Conservation (phyloP, 2,329 filamentous ascomycete genomes). For the Penicillium sp. region DNA sequence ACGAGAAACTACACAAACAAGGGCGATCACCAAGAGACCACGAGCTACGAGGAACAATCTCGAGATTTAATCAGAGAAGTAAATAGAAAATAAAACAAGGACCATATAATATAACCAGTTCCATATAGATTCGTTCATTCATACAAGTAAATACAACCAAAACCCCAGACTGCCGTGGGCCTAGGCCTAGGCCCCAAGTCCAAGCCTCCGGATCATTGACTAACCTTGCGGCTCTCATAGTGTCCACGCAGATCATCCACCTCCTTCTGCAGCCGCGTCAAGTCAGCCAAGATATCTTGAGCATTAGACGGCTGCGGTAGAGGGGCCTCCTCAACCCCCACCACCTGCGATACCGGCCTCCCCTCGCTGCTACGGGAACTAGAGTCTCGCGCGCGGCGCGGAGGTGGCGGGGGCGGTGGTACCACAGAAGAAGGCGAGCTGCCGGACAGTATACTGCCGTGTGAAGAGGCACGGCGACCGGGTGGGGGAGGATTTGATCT, state of each 20-base stretch:
- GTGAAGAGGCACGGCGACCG: conserved; percentile 38
- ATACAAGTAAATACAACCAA: conserved; percentile 18
- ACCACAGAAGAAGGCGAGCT: conserved; percentile 31
- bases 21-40: background rate
- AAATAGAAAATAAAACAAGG: background rate
- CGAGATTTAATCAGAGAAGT: background rate
- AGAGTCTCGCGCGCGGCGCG: conserved; percentile 53
- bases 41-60: background rate
- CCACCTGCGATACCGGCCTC: conserved; percentile 27
- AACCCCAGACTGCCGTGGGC: background rate
- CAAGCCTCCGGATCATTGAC: conserved; percentile 27
- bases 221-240: conserved; percentile 44
- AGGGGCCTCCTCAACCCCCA: conserved; percentile 33
- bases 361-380: conserved; percentile 47
- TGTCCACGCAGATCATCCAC: conserved; percentile 65
- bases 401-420: conserved; percentile 56
- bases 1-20: background rate
- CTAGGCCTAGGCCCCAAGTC: background rate
- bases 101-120: background rate
- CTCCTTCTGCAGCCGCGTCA: conserved; percentile 74
- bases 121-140: conserved; percentile 28
- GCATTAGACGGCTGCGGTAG: conserved; percentile 50
- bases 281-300: conserved; percentile 72
- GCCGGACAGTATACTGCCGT: conserved; percentile 31
- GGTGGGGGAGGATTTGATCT: conserved; percentile 34